Conservation (phyloP, 2,329 filamentous ascomycete genomes). For the Apiospora pterosperma region DNA sequence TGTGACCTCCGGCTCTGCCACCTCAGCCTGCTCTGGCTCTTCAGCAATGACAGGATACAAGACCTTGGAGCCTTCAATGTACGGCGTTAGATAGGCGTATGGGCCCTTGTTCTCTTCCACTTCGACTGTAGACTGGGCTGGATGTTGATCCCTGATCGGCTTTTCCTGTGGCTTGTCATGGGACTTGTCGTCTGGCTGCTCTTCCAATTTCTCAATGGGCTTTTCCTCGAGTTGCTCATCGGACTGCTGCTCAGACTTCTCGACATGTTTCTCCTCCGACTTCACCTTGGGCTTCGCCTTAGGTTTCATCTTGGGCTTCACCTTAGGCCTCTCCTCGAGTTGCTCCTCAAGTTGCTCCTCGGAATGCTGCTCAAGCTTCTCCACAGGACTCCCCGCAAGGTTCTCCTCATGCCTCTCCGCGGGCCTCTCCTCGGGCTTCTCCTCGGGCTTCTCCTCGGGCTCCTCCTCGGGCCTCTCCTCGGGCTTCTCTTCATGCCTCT, state of each 20-base stretch:
- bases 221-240: not conserved
- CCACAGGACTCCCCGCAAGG: too few relatives aligned
- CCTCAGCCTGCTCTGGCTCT: slow-evolving; percentile 1
- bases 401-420: not conserved
- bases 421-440: not conserved
- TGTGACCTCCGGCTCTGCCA: slow-evolving; percentile 12
- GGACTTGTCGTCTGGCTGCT: not conserved
- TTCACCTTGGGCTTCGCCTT: not conserved
- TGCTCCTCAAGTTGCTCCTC: not conserved
- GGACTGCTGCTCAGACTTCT: not conserved
- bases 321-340: not conserved
- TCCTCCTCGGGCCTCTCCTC: not conserved
- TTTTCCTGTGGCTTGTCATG: not conserved
- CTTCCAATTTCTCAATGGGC: not conserved
- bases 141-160: not conserved
- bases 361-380: not conserved
- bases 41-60: slow-evolving; percentile 20
- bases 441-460: not conserved
- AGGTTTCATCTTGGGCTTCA: not conserved
- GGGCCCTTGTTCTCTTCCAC: slow-evolving; percentile 11
- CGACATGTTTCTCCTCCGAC: not conserved
- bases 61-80: slow-evolving; percentile 19
- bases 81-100: slow-evolving; percentile 26
- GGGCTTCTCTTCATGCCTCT: not conserved
- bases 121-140: not conserved